Base-by-base conservation (phyloP, 1,284 basidiomycete genomes). In the Cystodermella granulosa region DNA sequence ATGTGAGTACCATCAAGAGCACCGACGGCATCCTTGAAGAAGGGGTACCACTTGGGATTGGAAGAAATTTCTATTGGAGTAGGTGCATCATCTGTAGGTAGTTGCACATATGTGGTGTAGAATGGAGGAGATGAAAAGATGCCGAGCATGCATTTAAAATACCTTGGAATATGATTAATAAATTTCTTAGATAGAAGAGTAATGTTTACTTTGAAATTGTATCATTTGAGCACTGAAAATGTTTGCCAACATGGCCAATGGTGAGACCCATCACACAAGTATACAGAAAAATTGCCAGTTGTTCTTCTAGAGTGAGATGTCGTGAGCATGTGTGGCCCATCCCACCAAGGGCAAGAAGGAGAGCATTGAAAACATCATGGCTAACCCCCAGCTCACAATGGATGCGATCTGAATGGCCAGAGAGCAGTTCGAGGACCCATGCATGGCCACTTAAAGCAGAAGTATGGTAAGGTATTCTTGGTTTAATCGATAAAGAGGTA, bases 1-100 rank as follows among this genome's bases (percentile, higher is more conserved):
- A 72, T 61, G 41, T 72, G 67, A 15, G 58, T 67, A 1, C 69
- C 67, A 59, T 75, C 71, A 20, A 75, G 58, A 18, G 68, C 70
- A 21, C 67, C 67, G 39, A 73, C 36, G 6, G 57, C 61, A 51
- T 61, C 50, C 20, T 55, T 47, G 49, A 74, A 69, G 42, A 59
- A 72, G 11, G 68, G 70, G 44, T 46, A 67, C 35, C 66, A 63
- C 44, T 67, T 68, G 1, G 59, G 55, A 44, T 69, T 64, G 4
- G 49, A 42, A 1, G 11, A 24, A 18, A 72, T 66, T 6, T 55
- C 45, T 6, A 24, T 13, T 11, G 59, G 52, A 18, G 51, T 21
- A 3, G 59, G 53, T 22, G 48, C 54, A 55, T 56, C 34, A 3
- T 42, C 42, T 7, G 28, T 22, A 2, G 64, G 63, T 15, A 65